These are phyloP conservation scores for Diplocarpon mali DNA, from an alignment of 2,329 filamentous ascomycete species.

Conservation along the genomic window DNA sequence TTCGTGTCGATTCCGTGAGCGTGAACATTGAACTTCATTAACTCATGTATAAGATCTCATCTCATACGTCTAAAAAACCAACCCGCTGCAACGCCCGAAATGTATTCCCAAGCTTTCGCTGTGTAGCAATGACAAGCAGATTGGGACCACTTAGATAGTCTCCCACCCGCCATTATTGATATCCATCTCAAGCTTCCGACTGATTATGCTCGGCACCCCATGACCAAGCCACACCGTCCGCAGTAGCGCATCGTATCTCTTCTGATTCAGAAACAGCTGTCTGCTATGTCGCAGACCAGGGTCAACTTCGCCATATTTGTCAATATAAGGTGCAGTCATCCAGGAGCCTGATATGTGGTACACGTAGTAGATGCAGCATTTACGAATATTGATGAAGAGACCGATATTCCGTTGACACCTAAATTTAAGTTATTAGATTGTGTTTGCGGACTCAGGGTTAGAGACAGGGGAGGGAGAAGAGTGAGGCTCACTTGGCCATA, in stretches of 20 bases:
- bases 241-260: constrained; percentile 80
- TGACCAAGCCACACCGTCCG: constrained; percentile 80
- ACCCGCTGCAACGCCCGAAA: no score
- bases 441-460: not conserved
- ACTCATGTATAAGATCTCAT: no score
- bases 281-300: constrained; percentile 78
- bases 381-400: constrained; percentile 93
- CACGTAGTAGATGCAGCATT: constrained; percentile 83
- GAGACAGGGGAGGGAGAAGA: not conserved
- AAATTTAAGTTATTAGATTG: not conserved
- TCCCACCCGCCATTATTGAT: constrained; percentile 98
- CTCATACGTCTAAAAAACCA: no score
- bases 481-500: constrained; percentile 60
- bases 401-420: constrained; percentile 85
- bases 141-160: constrained; percentile 39
- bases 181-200: constrained; percentile 82
- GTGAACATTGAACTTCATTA: no score
- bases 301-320: constrained; percentile 92
- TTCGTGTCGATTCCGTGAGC: no score
- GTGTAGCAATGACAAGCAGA: no score
- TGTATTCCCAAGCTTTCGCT: not conserved
- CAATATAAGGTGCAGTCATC: constrained; percentile 82
- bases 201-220: constrained; percentile 79
- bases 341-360: constrained; percentile 76
- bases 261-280: constrained; percentile 87